Evolutionary conservation across 73 alveolate genomes (phyloP), one percentile per base, ranked within the genome.

Genomic region (Tetrahymena malaccensis): DNA sequence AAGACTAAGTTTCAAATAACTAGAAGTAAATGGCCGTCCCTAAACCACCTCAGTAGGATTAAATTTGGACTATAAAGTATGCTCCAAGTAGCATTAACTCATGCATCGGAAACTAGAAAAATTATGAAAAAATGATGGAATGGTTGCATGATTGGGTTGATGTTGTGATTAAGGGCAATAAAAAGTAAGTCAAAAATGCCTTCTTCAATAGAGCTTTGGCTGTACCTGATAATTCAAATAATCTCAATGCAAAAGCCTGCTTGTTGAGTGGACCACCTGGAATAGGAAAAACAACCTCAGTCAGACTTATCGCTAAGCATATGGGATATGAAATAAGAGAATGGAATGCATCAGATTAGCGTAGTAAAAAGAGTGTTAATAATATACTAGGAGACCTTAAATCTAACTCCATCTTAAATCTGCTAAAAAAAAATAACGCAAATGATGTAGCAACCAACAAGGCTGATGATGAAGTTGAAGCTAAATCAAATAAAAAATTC

Each of bases 221-320:
- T 94, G 95, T 89, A 94, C 98, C 97, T 43, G 95, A 83, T 94
- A 97, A 94, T 84, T 93, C 94, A 97, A 98, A 35, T 43, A 99
- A 98, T 94, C 94, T 97, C 0, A 98, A 99, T 96, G 99, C 99
- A 22, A 95, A 97, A 94, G 99, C 99, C 22, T 98, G 98, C 27
- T 97, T 99, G 56, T 96, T 99, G n/a, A 96, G 99, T 6, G 99
- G 99, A 0, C 99, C 99, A 84, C 99, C 99, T 22, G 99, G 99
- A 13, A 98, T 99, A 35, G 99, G 99, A 19, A 99, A 99, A 98
- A 98, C 99, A 35, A 96, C 99, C n/a, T 94, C 99, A 16, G 99
- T 98, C 4, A 97, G 99, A 95, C 97, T 99, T 35, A 96, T 99
- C 0, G 97, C 99, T 25, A 97, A 97, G 95, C 85, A 97, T 94